Evolutionary conservation across 345 rosid genomes (phyloP), one percentile per base, ranked within the genome.

Genomic region (Salix udensis): DNA sequence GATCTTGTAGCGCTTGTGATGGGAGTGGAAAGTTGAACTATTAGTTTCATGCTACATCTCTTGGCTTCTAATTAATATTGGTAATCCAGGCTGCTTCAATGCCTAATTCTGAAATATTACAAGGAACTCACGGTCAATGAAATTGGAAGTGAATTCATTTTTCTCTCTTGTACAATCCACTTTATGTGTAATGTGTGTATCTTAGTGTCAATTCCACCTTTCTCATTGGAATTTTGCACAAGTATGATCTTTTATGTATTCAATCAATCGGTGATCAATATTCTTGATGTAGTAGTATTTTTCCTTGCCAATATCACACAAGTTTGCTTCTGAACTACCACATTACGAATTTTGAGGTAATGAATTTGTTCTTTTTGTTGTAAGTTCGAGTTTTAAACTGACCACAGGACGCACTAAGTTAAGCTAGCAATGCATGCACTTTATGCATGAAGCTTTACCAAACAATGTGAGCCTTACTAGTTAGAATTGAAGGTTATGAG

Each of bases 11-110:
- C 18, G 79, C 86, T 5, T 95, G 98, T 74, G 92, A 83, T 37
- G 98, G 98, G 24, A 82, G 91, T 64, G 97, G 98, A 74, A 91
- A 87, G 83, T 67, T 78, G 78, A 89, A 86, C 84, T 69, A 53
- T 67, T 87, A 91, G 82, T 74, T 79, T 77, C 36, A 34, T 34
- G 9, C 7, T 42, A 7, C 23, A 23, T 65, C 36, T 55, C 23
- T 50, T 26, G 60, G 40, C 34, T 68, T 66, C 21, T 10, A 15
- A 16, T 60, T 15, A 58, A 68, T 70, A 37, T 48, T 58, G 65
- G 13, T 4, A 3, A 10, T 30, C 4, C 14, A 50, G 19, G 71
- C 71, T 46, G 62, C 10, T 1, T 16, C 37, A 26, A 13, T 24
- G 16, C 48, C n/a, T 24, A 53, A 16, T 71, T 36, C 36, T 28